Percentiles rank a stretch among this genome's conserved stretches.
Evolutionary conservation across 345 rosid genomes (phyloP).

Genomic region (Arabidopsis arenosa): DNA sequence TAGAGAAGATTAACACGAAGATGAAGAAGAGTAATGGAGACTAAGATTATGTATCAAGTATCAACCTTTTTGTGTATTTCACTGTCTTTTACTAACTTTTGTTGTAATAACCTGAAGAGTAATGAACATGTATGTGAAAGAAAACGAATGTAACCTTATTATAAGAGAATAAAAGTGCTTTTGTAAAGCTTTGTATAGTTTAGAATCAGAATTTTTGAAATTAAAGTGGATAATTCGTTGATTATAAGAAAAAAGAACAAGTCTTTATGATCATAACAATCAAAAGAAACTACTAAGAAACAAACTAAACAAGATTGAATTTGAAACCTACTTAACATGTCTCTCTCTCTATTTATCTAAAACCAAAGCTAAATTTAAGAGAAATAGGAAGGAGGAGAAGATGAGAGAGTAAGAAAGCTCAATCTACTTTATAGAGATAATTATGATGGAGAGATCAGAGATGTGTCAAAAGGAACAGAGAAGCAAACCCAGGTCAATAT

Average conservation of each 20-base stretch:
- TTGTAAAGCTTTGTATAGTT: constrained; percentile 20
- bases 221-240: constrained; percentile 5
- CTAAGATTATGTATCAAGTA: constrained; percentile 10
- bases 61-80: constrained; percentile 16
- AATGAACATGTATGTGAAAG: constrained; percentile 18
- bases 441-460: constrained; percentile 34
- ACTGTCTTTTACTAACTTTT: constrained; percentile 31
- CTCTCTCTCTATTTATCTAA: constrained; percentile 42
- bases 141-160: constrained; percentile 21
- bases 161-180: constrained; percentile 17
- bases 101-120: constrained; percentile 26
- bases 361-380: constrained; percentile 37
- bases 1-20: constrained; percentile 23
- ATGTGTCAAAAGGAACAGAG: constrained; percentile 28
- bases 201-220: constrained; percentile 1
- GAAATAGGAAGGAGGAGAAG: constrained; percentile 10
- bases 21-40: constrained; percentile 12
- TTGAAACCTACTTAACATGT: constrained; percentile 41
- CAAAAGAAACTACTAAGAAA: constrained; percentile 31
- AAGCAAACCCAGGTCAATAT: constrained; percentile 25
- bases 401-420: constrained; percentile 38
- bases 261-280: constrained; percentile 40
- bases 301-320: constrained; percentile 36
- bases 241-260: neutral
- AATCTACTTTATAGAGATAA: constrained; percentile 43